phyloP scores from a whole-genome alignment of 2,329 filamentous ascomycete species.

The Scytalidium lignicola region DNA sequence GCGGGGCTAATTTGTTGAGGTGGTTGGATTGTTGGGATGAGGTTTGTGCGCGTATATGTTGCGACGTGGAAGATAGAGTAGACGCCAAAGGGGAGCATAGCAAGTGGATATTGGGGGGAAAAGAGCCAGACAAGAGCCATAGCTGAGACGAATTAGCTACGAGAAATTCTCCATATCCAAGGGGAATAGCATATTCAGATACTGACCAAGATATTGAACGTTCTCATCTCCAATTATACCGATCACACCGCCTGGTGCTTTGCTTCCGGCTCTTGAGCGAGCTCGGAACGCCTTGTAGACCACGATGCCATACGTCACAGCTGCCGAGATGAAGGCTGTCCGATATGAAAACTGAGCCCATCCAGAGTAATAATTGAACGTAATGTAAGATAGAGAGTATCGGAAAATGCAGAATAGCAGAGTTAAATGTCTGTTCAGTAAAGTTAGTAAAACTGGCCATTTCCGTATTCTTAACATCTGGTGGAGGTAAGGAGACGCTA shows the following conservation, averaged over 20 bases:
- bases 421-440: constrained; percentile 67
- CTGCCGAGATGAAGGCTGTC: constrained; percentile 81
- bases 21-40: constrained; percentile 81
- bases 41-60: constrained; percentile 89
- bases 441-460: neutral
- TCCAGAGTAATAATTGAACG: constrained; percentile 77
- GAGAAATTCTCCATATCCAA: constrained; percentile 14
- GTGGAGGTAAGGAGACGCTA: constrained; percentile 8
- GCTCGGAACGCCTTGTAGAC: constrained; percentile 97
- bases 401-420: constrained; percentile 78
- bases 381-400: constrained; percentile 80
- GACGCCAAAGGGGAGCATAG: constrained; percentile 88
- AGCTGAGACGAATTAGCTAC: constrained; percentile 44
- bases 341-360: constrained; percentile 84
- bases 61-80: constrained; percentile 99
- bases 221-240: constrained; percentile 84
- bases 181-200: neutral
- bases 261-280: constrained; percentile 68
- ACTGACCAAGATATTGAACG: constrained; percentile 90
- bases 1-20: constrained; percentile 48
- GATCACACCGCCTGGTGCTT: constrained; percentile 50
- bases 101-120: constrained; percentile 81
- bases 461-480: neutral
- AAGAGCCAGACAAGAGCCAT: constrained; percentile 96
- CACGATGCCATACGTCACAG: constrained; percentile 92